Percentiles rank a stretch among this genome's conserved stretches.
phyloP scores from a whole-genome alignment of 2,329 filamentous ascomycete species.

The Meredithiella fracta region DNA sequence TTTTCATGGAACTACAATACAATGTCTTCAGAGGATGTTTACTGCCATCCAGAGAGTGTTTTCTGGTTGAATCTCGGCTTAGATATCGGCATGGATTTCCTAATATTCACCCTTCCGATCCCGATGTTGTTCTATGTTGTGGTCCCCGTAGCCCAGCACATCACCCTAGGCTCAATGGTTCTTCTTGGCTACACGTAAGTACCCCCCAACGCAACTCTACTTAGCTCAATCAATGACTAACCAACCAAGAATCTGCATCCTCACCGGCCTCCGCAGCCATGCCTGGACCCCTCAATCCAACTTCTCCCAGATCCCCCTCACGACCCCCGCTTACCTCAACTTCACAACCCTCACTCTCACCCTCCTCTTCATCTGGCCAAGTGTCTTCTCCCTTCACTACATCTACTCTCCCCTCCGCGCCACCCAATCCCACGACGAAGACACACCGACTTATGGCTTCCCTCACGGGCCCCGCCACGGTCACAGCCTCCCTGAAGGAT shows the following conservation, averaged over 20 bases:
- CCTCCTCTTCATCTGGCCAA: conserved; percentile 9
- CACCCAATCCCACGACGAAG: conserved; percentile 8
- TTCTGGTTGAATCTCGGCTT: conserved; percentile 20
- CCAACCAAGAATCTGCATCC: conserved; percentile 21
- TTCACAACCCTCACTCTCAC: conserved; percentile 12
- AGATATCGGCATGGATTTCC: conserved; percentile 19
- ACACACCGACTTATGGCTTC: neutral
- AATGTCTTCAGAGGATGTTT: conserved; percentile 1
- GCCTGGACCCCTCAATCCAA: conserved; percentile 9
- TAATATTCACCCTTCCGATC: conserved; percentile 19
- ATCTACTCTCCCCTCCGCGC: conserved; percentile 11
- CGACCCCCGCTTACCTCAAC: conserved; percentile 11
- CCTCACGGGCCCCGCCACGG: no score
- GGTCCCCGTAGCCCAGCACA: conserved; percentile 17
- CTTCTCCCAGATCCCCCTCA: conserved; percentile 10
- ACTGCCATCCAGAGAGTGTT: conserved; percentile 15
- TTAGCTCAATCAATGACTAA: neutral
- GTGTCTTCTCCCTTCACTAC: conserved; percentile 6
- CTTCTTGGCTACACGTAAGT: conserved; percentile 18
- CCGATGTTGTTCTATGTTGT: conserved; percentile 19
- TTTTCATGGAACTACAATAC: conserved; percentile 14
- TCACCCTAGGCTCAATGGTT: conserved; percentile 18
- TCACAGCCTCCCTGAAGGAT: neutral
- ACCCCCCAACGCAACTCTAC: neutral
- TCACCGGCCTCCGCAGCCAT: conserved; percentile 20